phyloP scores from a whole-genome alignment of 257 asterid species.

The Galeopsis tetrahit region DNA sequence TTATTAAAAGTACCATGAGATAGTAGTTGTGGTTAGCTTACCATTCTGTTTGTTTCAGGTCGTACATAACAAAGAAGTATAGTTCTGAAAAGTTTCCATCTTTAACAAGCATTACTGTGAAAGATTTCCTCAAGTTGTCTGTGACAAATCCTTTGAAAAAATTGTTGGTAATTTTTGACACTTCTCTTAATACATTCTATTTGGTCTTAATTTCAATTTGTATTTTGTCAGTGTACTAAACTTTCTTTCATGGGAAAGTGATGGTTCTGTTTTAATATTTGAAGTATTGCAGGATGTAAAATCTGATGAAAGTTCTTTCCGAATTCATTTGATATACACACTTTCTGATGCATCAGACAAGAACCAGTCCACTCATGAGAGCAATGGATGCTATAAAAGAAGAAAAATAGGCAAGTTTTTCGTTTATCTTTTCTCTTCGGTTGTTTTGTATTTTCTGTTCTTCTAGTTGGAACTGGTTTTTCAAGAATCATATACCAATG shows the following conservation, averaged over 20 bases:
- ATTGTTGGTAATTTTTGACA: conserved; percentile 57
- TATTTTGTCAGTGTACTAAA: conserved; percentile 4
- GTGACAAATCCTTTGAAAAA: conserved; percentile 58
- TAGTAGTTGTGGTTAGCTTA: background rate
- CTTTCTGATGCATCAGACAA: conserved; percentile 46
- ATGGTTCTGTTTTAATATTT: conserved; percentile 33
- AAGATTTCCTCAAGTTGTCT: conserved; percentile 73
- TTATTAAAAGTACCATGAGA: background rate
- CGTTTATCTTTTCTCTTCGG: background rate
- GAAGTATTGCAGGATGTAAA: conserved; percentile 62
- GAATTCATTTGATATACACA: conserved; percentile 67
- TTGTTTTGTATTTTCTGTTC: background rate
- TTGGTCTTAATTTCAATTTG: background rate
- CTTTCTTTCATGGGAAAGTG: conserved; percentile 12
- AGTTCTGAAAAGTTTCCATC: conserved; percentile 50
- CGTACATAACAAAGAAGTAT: conserved; percentile 59
- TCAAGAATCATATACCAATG: conserved; percentile 12
- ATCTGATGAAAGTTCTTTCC: conserved; percentile 55
- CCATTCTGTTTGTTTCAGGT: conserved; percentile 54
- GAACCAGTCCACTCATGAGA: conserved; percentile 40
- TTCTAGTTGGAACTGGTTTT: conserved; percentile 2
- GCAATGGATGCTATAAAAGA: conserved; percentile 67
- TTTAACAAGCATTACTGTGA: conserved; percentile 44
- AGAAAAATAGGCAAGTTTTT: conserved; percentile 66
- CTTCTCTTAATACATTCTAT: conserved; percentile 15